These are phyloP conservation scores for Daldinia vernicosa DNA, from an alignment of 495 filamentous ascomycete species.

Conservation along the genomic window DNA sequence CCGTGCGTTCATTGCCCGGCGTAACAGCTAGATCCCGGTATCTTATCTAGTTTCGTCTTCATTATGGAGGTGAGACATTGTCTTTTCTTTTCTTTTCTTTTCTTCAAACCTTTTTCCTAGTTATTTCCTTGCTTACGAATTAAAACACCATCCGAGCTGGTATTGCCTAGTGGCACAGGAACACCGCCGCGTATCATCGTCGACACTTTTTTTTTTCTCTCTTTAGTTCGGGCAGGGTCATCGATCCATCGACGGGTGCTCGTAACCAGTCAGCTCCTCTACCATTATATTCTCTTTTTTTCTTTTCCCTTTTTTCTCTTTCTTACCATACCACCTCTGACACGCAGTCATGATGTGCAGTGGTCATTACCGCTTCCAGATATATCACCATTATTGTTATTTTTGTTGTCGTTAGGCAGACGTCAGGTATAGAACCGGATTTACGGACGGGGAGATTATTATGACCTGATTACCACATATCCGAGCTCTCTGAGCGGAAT, in stretches of 20 bases:
- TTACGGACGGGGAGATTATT: conserved; percentile 32
- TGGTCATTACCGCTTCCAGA: conserved; percentile 21
- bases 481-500: conserved; percentile 19
- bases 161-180: conserved; percentile 41
- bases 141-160: conserved; percentile 25
- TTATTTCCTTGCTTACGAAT: conserved; percentile 38
- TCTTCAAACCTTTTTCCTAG: neutral
- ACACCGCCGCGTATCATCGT: conserved; percentile 37
- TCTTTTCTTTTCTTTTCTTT: conserved; percentile 18
- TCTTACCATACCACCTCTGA: conserved; percentile 27
- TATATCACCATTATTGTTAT: conserved; percentile 31
- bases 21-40: conserved; percentile 29
- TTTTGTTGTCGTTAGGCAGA: conserved; percentile 35
- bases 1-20: conserved; percentile 31
- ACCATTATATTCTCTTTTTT: neutral
- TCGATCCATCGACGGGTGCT: conserved; percentile 20
- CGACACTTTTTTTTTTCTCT: conserved; percentile 6
- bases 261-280: conserved; percentile 10
- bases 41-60: conserved; percentile 21
- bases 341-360: conserved; percentile 25
- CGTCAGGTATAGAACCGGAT: conserved; percentile 11
- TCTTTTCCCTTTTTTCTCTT: neutral
- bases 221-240: conserved; percentile 24
- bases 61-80: conserved; percentile 44
- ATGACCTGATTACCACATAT: conserved; percentile 40